Conservation (phyloP, 2,329 filamentous ascomycete species). For the Cladophialophora psammophila region DNA sequence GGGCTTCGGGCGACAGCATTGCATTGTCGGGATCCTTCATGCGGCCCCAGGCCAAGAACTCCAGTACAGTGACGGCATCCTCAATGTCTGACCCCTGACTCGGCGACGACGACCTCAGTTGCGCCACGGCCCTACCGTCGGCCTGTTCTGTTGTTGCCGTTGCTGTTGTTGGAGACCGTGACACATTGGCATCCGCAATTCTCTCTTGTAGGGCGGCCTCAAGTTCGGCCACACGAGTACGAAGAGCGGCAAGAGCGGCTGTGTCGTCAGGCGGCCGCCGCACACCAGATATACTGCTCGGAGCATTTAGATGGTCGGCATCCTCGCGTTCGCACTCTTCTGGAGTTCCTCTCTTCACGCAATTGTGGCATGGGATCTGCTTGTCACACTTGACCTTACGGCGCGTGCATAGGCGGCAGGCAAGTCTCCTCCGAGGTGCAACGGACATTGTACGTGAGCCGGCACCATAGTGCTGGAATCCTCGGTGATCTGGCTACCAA, state of each 20-base stretch:
- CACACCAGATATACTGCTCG: conserved; percentile 21
- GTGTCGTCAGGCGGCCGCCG: conserved; percentile 21
- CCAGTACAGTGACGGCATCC: conserved; percentile 57
- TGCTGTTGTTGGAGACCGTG: conserved; percentile 4
- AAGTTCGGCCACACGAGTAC: conserved; percentile 42
- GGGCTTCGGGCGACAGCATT: conserved; percentile 28
- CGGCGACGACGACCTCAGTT: conserved; percentile 24
- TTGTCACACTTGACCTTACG: conserved; percentile 52
- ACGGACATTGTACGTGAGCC: conserved; percentile 18
- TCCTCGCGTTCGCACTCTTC: conserved; percentile 25
- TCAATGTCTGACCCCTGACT: conserved; percentile 45
- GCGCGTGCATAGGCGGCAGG: conserved; percentile 43
- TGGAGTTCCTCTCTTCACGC: conserved; percentile 44
- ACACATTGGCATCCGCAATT: conserved; percentile 23
- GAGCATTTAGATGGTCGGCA: conserved; percentile 29
- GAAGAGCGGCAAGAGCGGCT: conserved; percentile 38
- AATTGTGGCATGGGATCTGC: conserved; percentile 51
- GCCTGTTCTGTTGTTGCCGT: conserved; percentile 16
- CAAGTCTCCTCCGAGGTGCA: conserved; percentile 40
- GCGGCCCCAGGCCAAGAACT: conserved; percentile 59
- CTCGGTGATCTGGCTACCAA: neutral
- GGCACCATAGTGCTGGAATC: conserved; percentile 6
- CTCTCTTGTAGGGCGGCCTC: conserved; percentile 40
- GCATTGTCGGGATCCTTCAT: conserved; percentile 48
- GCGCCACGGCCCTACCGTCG: conserved; percentile 13